Conservation (phyloP, 2,329 filamentous ascomycete species). For the Apiospora saccharicola region DNA sequence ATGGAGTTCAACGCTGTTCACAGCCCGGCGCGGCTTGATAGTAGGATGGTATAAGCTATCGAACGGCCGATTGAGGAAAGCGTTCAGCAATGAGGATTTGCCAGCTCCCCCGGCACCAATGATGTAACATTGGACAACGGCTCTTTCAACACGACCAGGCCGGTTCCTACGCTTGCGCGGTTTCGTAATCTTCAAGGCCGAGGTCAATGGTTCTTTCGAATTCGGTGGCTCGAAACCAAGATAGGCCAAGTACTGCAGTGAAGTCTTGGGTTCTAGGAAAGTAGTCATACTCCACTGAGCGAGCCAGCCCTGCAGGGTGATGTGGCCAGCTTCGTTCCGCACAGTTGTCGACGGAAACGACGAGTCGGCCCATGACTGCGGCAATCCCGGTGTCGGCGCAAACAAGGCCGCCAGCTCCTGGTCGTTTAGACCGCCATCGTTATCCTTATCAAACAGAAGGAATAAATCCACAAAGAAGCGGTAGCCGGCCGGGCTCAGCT, state of each 20-base stretch:
- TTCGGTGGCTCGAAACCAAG: conserved; percentile 89
- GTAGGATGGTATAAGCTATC: conserved; percentile 86
- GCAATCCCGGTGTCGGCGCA: conserved; percentile 89
- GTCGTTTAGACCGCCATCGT: conserved; percentile 91
- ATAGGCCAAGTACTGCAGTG: conserved; percentile 93
- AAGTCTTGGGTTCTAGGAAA: conserved; percentile 93
- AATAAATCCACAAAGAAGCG: conserved; percentile 98
- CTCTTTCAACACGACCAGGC: conserved; percentile 87
- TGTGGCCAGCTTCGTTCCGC: conserved; percentile 91
- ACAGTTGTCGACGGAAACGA: conserved; percentile 94
- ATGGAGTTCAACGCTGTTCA: conserved; percentile 95
- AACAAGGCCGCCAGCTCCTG: conserved; percentile 86
- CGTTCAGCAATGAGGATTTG: conserved; percentile 89
- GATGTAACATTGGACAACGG: conserved; percentile 93
- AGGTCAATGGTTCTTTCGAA: conserved; percentile 77
- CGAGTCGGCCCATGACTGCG: conserved; percentile 84
- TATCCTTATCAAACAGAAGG: conserved; percentile 94
- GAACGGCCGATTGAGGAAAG: conserved; percentile 90
- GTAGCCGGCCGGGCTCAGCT: conserved; percentile 92
- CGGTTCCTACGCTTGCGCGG: conserved; percentile 83
- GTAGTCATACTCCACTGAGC: conserved; percentile 99
- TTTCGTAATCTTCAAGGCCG: conserved; percentile 91
- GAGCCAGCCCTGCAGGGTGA: conserved; percentile 96
- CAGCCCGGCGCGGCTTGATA: conserved; percentile 90
- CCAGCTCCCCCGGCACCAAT: conserved; percentile 85